Base-by-base conservation (phyloP, 805 yeast genomes). In the Candida taoyuanica region DNA sequence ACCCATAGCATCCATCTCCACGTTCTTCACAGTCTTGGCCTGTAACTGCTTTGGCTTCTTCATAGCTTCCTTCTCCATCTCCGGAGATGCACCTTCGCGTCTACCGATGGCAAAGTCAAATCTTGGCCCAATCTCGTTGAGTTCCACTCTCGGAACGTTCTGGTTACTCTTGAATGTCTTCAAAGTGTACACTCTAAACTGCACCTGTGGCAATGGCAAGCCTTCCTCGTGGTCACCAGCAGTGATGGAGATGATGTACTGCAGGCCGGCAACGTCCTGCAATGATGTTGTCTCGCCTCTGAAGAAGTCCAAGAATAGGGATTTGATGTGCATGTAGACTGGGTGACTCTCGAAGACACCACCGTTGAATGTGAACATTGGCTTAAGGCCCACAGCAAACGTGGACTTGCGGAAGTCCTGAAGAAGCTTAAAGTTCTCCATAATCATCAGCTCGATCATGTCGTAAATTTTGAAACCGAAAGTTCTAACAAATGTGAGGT, bases 121-220 rank as follows among this genome's bases (percentile, higher is more conserved):
- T 55, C 98, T 76, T 44, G 98, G 98, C 0, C 98, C 98, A 46
- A 86, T 81, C 63, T 93, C 98, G 39, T 84, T 93, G 30, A 93
- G 69, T 66, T 93, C 98, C 17, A 93, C 89, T 59, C 98, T 75
- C 40, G 98, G 98, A 39, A 86, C 71, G 59, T 85, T 88, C 57
- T 91, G 95, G 34, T 83, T 89, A 45, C 91, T 79, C 58, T 73
- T 79, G 61, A 64, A 82, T 5, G 98, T 79, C 60, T 82, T 85
- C 53, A 93, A 66, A 54, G 82, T 78, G 62, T 91, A 93, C 21
- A 88, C 97, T 65, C 98, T 78, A 74, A 93, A 91, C 55, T 87
- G 74, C 33, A 93, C 83, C 36, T 73, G 62, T 14, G 98, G 97
- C 47, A 89, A 71, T 29, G 76, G 71, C 43, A 71, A 72, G 40